Evolutionary conservation across 2,329 filamentous ascomycete genomes (phyloP).

Genomic region (Sarocladiaceae sp.): DNA sequence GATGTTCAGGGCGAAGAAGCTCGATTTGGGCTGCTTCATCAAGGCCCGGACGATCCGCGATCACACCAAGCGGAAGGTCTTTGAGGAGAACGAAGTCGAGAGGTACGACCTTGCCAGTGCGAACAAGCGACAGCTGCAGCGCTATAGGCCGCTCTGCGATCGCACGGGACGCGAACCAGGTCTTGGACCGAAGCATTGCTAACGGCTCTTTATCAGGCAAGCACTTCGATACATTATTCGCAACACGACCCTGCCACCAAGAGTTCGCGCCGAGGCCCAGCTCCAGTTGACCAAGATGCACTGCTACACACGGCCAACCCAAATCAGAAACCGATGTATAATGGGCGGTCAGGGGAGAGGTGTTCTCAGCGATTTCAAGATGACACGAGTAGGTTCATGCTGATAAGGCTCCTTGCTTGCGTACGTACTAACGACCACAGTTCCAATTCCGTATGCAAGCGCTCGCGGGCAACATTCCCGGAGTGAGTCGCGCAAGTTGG

Average conservation of each 20-base stretch:
- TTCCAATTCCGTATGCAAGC: conserved; percentile 92
- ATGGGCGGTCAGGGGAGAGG: conserved; percentile 84
- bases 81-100: conserved; percentile 78
- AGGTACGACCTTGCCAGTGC: conserved; percentile 49
- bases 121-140: not conserved
- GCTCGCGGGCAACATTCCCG: conserved; percentile 75
- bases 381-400: conserved; percentile 67
- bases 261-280: conserved; percentile 85
- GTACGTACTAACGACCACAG: conserved; percentile 41
- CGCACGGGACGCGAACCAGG: not conserved
- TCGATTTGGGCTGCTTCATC: conserved; percentile 82
- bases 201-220: conserved; percentile 58
- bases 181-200: not conserved
- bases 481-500: conserved; percentile 96
- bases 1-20: conserved; percentile 83
- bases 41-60: conserved; percentile 86
- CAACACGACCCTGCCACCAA: conserved; percentile 77
- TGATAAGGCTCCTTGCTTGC: not conserved
- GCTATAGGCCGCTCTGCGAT: not conserved
- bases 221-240: conserved; percentile 87
- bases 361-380: conserved; percentile 88
- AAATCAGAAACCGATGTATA: conserved; percentile 91
- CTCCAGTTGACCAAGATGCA: conserved; percentile 93
- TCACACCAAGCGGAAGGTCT: conserved; percentile 93
- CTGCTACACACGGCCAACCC: conserved; percentile 85